These are phyloP conservation scores for Paramarasmius palmivorus DNA, from an alignment of 1,284 basidiomycete genomes.

Conservation along the genomic window DNA sequence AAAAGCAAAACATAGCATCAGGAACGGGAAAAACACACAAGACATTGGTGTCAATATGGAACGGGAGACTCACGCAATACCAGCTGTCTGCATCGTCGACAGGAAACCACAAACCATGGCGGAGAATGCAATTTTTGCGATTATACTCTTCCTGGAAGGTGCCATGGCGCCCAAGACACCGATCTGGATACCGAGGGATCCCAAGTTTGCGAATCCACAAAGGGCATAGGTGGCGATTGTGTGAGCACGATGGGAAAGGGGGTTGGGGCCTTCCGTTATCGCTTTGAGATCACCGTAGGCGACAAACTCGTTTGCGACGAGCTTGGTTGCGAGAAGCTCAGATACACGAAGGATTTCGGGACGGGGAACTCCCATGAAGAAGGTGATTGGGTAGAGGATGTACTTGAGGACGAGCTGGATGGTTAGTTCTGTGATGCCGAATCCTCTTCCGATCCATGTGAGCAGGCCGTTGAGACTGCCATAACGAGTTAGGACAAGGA, in stretches of 20 bases:
- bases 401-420: slow-evolving; percentile 86
- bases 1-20: slow-evolving; percentile 6
- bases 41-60: neutral
- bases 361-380: slow-evolving; percentile 80
- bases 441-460: slow-evolving; percentile 87
- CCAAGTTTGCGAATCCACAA: slow-evolving; percentile 89
- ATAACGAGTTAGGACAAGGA: neutral
- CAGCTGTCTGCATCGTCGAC: slow-evolving; percentile 72
- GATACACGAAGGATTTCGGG: slow-evolving; percentile 73
- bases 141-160: slow-evolving; percentile 72
- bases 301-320: slow-evolving; percentile 87
- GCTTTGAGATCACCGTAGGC: slow-evolving; percentile 68
- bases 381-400: slow-evolving; percentile 85
- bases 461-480: slow-evolving; percentile 76
- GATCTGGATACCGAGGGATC: slow-evolving; percentile 87
- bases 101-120: slow-evolving; percentile 84
- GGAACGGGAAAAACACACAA: neutral
- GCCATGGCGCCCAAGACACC: slow-evolving; percentile 86
- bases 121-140: slow-evolving; percentile 70
- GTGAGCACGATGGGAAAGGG: slow-evolving; percentile 71
- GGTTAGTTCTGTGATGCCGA: slow-evolving; percentile 81
- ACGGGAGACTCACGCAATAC: slow-evolving; percentile 56
- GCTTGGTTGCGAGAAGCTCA: slow-evolving; percentile 83
- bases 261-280: slow-evolving; percentile 48
- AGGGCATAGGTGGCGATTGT: slow-evolving; percentile 83